Evolutionary conservation across 441 rosid species (phyloP).

Genomic region (Hura crepitans): DNA sequence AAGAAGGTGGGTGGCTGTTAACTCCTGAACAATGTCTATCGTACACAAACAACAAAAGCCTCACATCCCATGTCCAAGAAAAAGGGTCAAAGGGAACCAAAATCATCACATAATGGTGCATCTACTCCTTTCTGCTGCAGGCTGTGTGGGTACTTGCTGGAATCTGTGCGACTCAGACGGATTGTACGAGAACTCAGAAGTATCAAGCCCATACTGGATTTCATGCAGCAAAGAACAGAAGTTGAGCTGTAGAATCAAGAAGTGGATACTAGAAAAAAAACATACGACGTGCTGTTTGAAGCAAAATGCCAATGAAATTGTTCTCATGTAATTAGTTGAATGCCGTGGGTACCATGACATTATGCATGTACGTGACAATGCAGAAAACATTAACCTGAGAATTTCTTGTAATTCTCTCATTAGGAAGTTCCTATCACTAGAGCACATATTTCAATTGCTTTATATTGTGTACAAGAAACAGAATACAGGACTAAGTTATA

Average conservation of each 20-base stretch:
- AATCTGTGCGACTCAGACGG: constrained; percentile 75
- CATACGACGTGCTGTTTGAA: too few species aligned
- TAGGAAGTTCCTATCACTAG: too few species aligned
- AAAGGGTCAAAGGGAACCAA: constrained; percentile 5
- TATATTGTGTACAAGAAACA: background rate
- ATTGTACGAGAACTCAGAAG: constrained; percentile 92
- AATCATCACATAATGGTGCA: constrained; percentile 75
- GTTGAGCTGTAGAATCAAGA: constrained; percentile 14
- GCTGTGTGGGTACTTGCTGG: constrained; percentile 64
- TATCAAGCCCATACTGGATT: constrained; percentile 88
- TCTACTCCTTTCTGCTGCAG: constrained; percentile 78
- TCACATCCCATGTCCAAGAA: constrained; percentile 20
- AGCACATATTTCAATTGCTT: background rate
- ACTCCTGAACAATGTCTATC: constrained; percentile 29
- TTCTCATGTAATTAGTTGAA: background rate
- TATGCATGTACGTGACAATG: too few species aligned
- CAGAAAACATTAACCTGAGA: background rate
- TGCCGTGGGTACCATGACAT: background rate
- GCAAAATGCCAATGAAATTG: too few species aligned
- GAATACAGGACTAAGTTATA: background rate
- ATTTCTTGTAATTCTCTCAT: too few species aligned
- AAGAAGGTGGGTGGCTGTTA: constrained; percentile 4
- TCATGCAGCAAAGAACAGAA: constrained; percentile 21
- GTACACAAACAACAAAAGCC: constrained; percentile 32
- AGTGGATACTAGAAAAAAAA: background rate